Evolutionary conservation across 2,329 filamentous ascomycete genomes (phyloP).

Genomic region (Cladosporium sp.): DNA sequence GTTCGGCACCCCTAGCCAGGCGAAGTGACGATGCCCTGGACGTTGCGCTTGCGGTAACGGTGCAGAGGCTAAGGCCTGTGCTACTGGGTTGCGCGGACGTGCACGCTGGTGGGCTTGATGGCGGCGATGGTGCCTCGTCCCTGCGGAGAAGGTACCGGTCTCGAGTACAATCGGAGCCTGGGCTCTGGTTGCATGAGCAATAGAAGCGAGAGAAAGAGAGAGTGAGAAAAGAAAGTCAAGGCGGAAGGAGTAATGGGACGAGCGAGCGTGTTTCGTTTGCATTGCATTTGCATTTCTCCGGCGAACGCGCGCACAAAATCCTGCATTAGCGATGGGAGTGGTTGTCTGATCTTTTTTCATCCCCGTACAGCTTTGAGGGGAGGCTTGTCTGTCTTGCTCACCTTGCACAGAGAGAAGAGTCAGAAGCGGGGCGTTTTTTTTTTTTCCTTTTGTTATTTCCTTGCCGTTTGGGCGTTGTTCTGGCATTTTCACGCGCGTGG

Average conservation of each 20-base stretch:
- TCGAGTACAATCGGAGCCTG: not conserved
- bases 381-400: not conserved
- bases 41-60: not conserved
- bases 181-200: not conserved
- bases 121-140: not conserved
- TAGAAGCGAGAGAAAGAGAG: not conserved
- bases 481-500: too few relatives aligned
- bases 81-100: not conserved
- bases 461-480: not conserved
- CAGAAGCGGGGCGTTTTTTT: not conserved
- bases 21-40: not conserved
- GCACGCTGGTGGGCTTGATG: conserved; percentile 4
- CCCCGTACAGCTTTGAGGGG: not conserved
- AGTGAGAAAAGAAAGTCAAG: not conserved
- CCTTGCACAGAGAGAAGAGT: not conserved
- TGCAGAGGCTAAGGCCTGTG: conserved; percentile 12
- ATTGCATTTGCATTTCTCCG: not conserved
- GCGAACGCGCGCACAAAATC: not conserved
- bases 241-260: not conserved
- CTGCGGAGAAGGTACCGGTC: not conserved
- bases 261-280: not conserved
- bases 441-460: not conserved
- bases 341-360: not conserved
- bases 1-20: not conserved
- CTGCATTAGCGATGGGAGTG: not conserved